Conservation (phyloP, 2,329 filamentous ascomycete species). For the Aspergillus pseudotamarii region DNA sequence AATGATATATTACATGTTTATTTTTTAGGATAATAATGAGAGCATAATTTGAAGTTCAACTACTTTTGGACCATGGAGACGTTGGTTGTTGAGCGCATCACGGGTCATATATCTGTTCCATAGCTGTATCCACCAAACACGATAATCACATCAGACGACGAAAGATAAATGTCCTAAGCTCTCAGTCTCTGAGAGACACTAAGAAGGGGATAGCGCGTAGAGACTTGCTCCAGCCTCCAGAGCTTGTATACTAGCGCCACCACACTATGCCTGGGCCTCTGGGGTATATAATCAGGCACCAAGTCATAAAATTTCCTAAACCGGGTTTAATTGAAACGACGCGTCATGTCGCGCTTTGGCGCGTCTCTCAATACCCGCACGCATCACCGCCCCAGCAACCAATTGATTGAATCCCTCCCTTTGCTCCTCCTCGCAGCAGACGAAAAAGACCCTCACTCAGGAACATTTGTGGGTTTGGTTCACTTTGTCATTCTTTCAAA, state of each 20-base stretch:
- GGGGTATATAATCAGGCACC: not conserved
- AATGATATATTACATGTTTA: not conserved
- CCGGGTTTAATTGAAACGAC: slow-evolving; percentile 38
- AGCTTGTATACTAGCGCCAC: not conserved
- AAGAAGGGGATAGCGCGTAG: not conserved
- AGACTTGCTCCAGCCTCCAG: not conserved
- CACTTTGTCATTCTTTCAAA: slow-evolving; percentile 8
- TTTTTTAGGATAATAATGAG: not conserved
- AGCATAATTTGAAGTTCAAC: not conserved
- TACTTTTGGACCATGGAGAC: not conserved
- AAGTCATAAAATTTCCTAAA: slow-evolving; percentile 24
- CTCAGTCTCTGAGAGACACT: not conserved
- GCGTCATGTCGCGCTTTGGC: slow-evolving; percentile 20
- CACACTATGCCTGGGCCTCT: not conserved
- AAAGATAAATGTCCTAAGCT: not conserved
- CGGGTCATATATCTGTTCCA: not conserved
- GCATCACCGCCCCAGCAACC: slow-evolving; percentile 7
- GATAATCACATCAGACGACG: not conserved
- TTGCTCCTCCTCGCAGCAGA: slow-evolving; percentile 14
- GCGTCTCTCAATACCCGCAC: slow-evolving; percentile 16
- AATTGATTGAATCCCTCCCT: slow-evolving; percentile 9
- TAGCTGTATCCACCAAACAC: not conserved
- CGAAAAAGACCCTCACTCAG: slow-evolving; percentile 16
- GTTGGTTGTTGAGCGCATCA: not conserved
- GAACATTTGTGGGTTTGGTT: slow-evolving; percentile 13